Evolutionary conservation across 164 flowering plant species (phyloP).

Genomic region (Amborella trichopoda): DNA sequence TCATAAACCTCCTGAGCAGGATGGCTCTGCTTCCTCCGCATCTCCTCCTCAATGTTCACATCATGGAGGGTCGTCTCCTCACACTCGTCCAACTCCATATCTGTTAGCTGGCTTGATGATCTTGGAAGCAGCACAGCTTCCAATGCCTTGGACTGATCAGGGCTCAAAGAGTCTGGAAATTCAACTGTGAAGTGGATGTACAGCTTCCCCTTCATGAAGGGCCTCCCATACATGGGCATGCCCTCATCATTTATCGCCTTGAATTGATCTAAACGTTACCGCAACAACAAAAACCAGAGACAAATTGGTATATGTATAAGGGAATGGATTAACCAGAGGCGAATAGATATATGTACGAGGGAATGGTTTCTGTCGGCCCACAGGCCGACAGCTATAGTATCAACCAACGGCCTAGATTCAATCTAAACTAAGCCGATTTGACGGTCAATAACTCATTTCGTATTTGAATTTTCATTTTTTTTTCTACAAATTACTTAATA

Average conservation of each 20-base stretch:
- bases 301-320: no score
- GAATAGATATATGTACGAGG: no score
- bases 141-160: conserved; percentile 52
- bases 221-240: conserved; percentile 77
- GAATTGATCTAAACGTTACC: conserved; percentile 61
- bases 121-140: conserved; percentile 48
- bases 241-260: conserved; percentile 93
- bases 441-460: no score
- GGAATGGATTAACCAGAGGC: no score
- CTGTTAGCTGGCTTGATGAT: conserved; percentile 32
- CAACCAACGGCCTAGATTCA: no score
- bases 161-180: conserved; percentile 57
- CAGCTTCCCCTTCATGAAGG: conserved; percentile 87
- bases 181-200: conserved; percentile 82
- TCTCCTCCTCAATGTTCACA: conserved; percentile 86
- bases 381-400: no score
- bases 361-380: no score
- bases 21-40: conserved; percentile 55
- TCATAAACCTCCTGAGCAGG: conserved; percentile 70
- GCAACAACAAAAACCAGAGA: no score
- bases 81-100: conserved; percentile 85
- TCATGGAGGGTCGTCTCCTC: conserved; percentile 88
- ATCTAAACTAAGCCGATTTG: no score
- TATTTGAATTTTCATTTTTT: no score
- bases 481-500: no score